Evolutionary conservation across 192 early-diverging fungal genomes (phyloP), one percentile per base, ranked within the genome.

Genomic region (Coemansia sp.): DNA sequence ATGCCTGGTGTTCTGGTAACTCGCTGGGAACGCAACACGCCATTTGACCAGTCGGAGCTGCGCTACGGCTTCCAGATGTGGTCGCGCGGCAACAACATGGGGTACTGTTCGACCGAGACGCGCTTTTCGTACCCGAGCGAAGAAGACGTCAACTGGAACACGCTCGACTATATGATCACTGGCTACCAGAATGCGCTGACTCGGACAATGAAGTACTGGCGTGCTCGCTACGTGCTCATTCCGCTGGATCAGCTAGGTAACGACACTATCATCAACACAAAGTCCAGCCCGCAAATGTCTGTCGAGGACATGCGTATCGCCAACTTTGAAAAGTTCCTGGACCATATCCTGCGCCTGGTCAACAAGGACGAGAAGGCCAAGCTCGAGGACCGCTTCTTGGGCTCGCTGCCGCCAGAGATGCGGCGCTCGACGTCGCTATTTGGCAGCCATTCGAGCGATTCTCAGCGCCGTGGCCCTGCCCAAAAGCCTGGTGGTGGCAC

Each of bases 111-210:
- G 1, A 63, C 82, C 22, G 52, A 45, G 0, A 63, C 87, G 11
- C 66, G 50, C 0, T 98, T 98, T 46, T 44, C 51, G 5, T 96
- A 97, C 64, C 85, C 96, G 12, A 63, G 63, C 9, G 50, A 87
- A 16, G 64, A 82, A 4, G 75, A 82, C 32, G 92, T 94, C 62
- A 85, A 87, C 26, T 98, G 96, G 96, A 98, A 96, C 53, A 89
- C 85, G 32, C 71, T 96, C 20, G 96, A 98, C 64, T 85, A 86
- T 42, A 67, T 94, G 20, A 84, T 96, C n/a, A 77, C 87, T 14
- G 94, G 93, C 26, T 86, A 90, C 47, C 83, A 87, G 53, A 82
- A 88, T 20, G 83, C 84, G 18, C 70, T 92, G 37, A 89, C 78
- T 0, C 88, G 91, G 44, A 72, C 91, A 9, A 75, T 83, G 42